Evolutionary conservation across 331 rosid species (phyloP), one percentile per base, ranked within the genome.

Genomic region (Rosa hybrid): DNA sequence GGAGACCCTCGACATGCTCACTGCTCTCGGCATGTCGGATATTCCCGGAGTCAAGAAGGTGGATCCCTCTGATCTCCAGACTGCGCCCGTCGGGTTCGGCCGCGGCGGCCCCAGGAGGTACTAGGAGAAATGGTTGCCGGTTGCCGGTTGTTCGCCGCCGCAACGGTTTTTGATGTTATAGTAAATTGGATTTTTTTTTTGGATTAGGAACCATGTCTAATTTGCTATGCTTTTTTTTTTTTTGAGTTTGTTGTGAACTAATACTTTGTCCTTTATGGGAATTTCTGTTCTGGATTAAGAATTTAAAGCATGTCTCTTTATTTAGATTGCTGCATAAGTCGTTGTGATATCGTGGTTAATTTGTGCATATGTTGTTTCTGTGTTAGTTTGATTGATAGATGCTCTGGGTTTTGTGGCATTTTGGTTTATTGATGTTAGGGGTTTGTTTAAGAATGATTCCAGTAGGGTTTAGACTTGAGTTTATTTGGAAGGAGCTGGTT

Each of bases 1-100:
- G 89, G 95, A 93, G 76, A 91, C 98, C 0, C 63, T 91, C 0
- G 94, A 91, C 9, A 91, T 93, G 98, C 91, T 91, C 42, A 77
- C 84, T 0, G 84, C 94, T 6, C 87, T 91, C 4, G 97, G 94
- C 0, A 90, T 91, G 93, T 18, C 60, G 9, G 90, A 88, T 5
- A 63, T 90, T 64, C 92, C 94, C 0, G 93, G 93, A 0, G 77
- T 91, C 0, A 84, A 80, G 7, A 84, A 80, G 82, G 93, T 88
- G 5, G 98, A 93, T 4, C 91, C 90, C 0, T 64, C 72, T 0
- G 65, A 89, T 1, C 83, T 90, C 7, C 86, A 69, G 69, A 56
- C 85, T 25, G 81, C 38, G 44, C 83, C 71, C 12, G 0, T 72
- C 0, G 84, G 82, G 0, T 87, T 79, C 65, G 91, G 83, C 0